Conservation (phyloP, 176 grass and related monocot species). For the Carex parvula region DNA sequence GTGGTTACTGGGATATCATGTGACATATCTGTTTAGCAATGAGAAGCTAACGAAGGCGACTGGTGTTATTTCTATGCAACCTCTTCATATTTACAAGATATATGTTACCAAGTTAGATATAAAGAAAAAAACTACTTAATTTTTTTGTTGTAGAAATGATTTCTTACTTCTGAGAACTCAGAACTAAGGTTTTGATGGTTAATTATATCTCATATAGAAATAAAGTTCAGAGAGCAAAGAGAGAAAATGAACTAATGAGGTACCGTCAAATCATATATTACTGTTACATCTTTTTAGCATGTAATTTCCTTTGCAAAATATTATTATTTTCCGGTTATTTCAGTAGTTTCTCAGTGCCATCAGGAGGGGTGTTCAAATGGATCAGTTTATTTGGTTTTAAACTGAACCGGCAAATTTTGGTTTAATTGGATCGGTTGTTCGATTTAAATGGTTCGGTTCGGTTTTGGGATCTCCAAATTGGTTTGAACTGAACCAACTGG, state of each 20-base stretch:
- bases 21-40: constrained; percentile 67
- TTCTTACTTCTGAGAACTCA: neutral
- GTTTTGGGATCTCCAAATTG: too few relatives aligned
- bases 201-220: constrained; percentile 15
- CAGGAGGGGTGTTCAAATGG: too few relatives aligned
- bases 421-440: too few relatives aligned
- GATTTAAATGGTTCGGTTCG: too few relatives aligned
- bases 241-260: constrained; percentile 70
- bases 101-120: constrained; percentile 48
- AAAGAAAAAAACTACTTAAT: neutral
- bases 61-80: constrained; percentile 46
- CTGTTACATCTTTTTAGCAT: neutral
- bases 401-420: too few relatives aligned
- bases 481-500: too few relatives aligned
- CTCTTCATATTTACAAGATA: constrained; percentile 76
- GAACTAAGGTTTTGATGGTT: neutral
- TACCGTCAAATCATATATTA: constrained; percentile 22
- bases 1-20: constrained; percentile 87
- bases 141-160: neutral
- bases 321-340: constrained; percentile 19
- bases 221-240: constrained; percentile 16
- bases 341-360: constrained; percentile 58
- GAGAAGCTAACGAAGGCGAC: constrained; percentile 37
- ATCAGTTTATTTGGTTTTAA: too few relatives aligned
- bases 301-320: neutral